Base-by-base conservation (phyloP, 2,329 filamentous ascomycete genomes). In the Podosphaera aphanis region DNA sequence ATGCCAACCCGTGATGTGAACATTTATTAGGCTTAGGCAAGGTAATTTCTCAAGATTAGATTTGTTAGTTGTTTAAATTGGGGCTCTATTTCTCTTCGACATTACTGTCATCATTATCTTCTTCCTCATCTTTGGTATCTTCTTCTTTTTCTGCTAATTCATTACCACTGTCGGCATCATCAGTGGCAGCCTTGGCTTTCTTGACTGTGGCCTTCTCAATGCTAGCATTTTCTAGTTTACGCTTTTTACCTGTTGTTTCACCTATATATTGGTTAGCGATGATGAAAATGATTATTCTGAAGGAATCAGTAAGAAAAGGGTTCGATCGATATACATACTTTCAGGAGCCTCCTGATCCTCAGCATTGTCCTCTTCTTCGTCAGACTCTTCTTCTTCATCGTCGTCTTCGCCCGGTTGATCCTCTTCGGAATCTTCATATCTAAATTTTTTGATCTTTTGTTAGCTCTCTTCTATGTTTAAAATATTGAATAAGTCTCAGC, bases 371-470 rank as follows among this genome's bases (percentile, higher is more conserved):
- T 53, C 49, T 29, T 52, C 49, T 15, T 50, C 49, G 8, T n/a
- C n/a, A n/a, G 29, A 20, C 8, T 54, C 52, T 40, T 56, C 50
- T 18, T 50, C 48, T 23, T 50, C 47, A 47, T 53, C 49, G 27
- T 50, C 47, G 11, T 29, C 25, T 18, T 64, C 62, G 47, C 59
- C 57, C 29, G 55, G 59, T 51, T 60, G 52, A 51, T 58, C 54
- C 48, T 55, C 56, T 41, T 60, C 52, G 46, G 58, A 53, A 50
- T 59, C 59, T 50, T 64, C 54, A 41, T 57, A 57, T 39, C 55
- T 57, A 46, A 44, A 18, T 40, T n/a, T n/a, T n/a, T n/a, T n/a
- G n/a, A n/a, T n/a, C n/a, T n/a, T n/a, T n/a, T n/a, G n/a, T n/a
- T n/a, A n/a, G n/a, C n/a, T n/a, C n/a, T n/a, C n/a, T n/a, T n/a